Conservation (phyloP, 176 grass and related monocot species). For the Saccharum spontaneum region DNA sequence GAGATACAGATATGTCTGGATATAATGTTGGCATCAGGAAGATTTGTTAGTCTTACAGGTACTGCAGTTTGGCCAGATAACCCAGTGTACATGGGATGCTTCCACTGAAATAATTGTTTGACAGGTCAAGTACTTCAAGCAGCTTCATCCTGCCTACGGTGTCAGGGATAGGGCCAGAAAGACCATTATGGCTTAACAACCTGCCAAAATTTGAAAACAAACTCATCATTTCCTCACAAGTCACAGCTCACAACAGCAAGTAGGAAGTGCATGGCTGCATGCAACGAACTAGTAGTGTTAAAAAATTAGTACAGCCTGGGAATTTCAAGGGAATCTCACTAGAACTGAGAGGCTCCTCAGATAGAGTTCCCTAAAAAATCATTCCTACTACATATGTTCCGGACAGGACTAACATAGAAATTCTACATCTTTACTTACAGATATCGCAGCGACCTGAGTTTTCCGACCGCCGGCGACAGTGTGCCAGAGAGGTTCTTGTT, state of each 20-base stretch:
- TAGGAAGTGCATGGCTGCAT: not conserved
- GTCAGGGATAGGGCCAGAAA: constrained; percentile 63
- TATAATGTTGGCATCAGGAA: constrained; percentile 6
- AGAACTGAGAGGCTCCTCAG: not conserved
- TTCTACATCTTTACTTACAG: constrained; percentile 46
- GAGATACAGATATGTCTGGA: not conserved
- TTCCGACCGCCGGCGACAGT: constrained; percentile 64
- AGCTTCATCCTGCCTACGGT: constrained; percentile 52
- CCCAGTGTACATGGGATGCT: constrained; percentile 59
- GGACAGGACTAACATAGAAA: not conserved
- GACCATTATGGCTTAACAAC: constrained; percentile 59
- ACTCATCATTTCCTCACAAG: not conserved
- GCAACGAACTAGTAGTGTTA: not conserved
- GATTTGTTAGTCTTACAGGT: constrained; percentile 47
- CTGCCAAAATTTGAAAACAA: constrained; percentile 40
- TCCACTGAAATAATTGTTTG: constrained; percentile 66
- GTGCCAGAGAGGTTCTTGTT: constrained; percentile 60
- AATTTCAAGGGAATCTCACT: not conserved
- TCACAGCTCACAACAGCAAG: not conserved
- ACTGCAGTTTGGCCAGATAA: constrained; percentile 38
- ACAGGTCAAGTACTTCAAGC: constrained; percentile 64
- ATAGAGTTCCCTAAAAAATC: too few species aligned
- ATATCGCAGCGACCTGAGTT: constrained; percentile 44
- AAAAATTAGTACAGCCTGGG: not conserved
- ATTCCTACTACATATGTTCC: not conserved